Conservation (phyloP, 2,329 filamentous ascomycete genomes). For the Curvularia eragrostidis region DNA sequence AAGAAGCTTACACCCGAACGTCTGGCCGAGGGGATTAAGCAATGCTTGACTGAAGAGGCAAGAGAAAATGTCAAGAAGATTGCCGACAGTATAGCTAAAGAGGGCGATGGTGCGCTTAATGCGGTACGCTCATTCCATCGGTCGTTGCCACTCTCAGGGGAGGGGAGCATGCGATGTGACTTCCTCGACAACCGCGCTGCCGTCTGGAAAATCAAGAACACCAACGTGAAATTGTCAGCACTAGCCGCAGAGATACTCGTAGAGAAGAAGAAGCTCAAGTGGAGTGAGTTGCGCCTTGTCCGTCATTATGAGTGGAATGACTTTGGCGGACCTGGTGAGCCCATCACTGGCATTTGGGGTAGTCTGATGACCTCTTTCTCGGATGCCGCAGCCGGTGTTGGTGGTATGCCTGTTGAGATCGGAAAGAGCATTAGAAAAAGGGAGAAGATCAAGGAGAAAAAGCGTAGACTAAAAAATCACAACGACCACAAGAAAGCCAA, state of each 20-base stretch:
- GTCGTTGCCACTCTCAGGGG: conserved; percentile 59
- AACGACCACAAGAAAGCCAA: conserved; percentile 37
- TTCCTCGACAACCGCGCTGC: conserved; percentile 69
- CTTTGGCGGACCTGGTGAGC: conserved; percentile 77
- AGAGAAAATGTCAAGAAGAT: conserved; percentile 64
- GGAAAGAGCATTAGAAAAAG: conserved; percentile 64
- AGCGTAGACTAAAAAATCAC: conserved; percentile 46
- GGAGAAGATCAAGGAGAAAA: conserved; percentile 59
- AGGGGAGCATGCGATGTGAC: conserved; percentile 66
- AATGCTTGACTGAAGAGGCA: conserved; percentile 69
- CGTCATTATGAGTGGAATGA: conserved; percentile 78
- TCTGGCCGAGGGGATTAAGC: conserved; percentile 73
- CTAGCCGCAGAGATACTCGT: conserved; percentile 71
- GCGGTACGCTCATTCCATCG: conserved; percentile 72
- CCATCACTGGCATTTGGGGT: conserved; percentile 69
- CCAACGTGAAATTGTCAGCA: conserved; percentile 65
- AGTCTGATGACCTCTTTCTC: conserved; percentile 66
- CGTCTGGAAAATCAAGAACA: conserved; percentile 69
- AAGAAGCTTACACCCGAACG: conserved; percentile 69
- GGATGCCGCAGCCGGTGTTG: conserved; percentile 67
- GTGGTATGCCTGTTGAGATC: conserved; percentile 67
- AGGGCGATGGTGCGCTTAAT: conserved; percentile 72
- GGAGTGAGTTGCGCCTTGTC: conserved; percentile 68
- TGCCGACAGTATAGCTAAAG: conserved; percentile 65
- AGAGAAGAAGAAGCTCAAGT: conserved; percentile 65